Evolutionary conservation across 2,329 filamentous ascomycete species (phyloP), one percentile per base, ranked within the genome.

Genomic region (Phialemoniopsis sp.): DNA sequence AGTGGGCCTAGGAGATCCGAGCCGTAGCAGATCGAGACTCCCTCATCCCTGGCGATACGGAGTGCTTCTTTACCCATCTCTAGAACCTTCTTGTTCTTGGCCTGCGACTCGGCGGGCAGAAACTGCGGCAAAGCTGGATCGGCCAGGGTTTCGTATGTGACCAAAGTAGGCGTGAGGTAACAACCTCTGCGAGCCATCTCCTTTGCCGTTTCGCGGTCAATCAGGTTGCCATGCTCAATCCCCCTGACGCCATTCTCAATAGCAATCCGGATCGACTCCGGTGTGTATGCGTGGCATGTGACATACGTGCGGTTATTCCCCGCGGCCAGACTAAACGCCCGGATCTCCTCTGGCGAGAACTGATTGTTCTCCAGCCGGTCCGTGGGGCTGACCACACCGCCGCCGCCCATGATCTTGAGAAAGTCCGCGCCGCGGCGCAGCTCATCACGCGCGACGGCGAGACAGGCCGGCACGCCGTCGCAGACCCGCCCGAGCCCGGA

Each of bases 401-500:
- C 77, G 5, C 67, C 67, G 1, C 63, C 64, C 75, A 80, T 80
- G 45, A 82, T 76, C 54, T 82, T 82, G 54, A 82, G 68, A 47
- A 81, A 80, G 49, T 81, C 73, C 1, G 74, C 72, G 3, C 78
- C 78, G 8, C 58, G 63, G 3, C 77, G 63, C 0, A 82, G 53
- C 51, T 80, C 70, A 37, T 79, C 74, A 3, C 78, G 63, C 0
- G 70, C 66, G 8, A 61, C 68, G 15, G 65, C 64, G 32, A 76
- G 59, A 45, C 76, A 80, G 32, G 73, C 70, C 0, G 73, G 62
- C 2, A 78, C 73, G 2, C 77, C 73, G 50, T 80, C 73, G 32
- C 66, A 69, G 2, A 79, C 10, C 21, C 32, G 13, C 2, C 68
- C 70, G 2, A 73, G 50, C 4, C 58, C 58, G 3, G 60, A 57